Evolutionary conservation across 225 moss, liverwort and hornwort genomes (phyloP).

Genomic region (Thuidium tamariscinum): DNA sequence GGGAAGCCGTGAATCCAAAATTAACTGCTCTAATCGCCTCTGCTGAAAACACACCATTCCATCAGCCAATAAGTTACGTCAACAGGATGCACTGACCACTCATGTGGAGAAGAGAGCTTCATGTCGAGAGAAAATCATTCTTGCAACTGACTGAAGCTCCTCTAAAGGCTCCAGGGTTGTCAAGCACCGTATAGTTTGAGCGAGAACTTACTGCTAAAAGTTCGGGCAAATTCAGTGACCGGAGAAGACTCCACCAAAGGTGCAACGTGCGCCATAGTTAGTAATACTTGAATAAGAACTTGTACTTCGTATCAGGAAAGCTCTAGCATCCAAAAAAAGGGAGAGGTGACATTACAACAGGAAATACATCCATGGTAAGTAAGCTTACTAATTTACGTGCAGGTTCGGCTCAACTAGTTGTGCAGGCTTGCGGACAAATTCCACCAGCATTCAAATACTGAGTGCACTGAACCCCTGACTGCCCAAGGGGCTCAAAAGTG

Average conservation of each 20-base stretch:
- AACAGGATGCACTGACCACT: background rate
- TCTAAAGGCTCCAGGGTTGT: background rate
- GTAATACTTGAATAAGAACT: background rate
- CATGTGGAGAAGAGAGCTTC: background rate
- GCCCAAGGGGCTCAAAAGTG: no score
- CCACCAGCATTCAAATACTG: no score
- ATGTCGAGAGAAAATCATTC: background rate
- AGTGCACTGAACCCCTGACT: no score
- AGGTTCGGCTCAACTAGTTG: background rate
- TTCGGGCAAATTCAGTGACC: conserved; percentile 60
- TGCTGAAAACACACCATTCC: conserved; percentile 32
- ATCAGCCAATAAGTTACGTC: background rate
- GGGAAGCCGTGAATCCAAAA: conserved; percentile 44
- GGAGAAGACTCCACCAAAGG: conserved; percentile 72
- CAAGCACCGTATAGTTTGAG: background rate
- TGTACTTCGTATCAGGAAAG: background rate
- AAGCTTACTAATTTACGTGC: background rate
- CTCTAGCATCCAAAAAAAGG: background rate
- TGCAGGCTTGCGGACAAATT: no score
- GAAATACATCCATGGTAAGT: background rate
- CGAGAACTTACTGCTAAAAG: conserved; percentile 55
- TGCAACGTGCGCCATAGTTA: conserved; percentile 54
- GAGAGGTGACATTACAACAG: background rate
- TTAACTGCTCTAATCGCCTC: conserved; percentile 75
- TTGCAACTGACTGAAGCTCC: no score